Conservation (phyloP, 2,329 filamentous ascomycete genomes). For the Cryoendolithus antarcticus region DNA sequence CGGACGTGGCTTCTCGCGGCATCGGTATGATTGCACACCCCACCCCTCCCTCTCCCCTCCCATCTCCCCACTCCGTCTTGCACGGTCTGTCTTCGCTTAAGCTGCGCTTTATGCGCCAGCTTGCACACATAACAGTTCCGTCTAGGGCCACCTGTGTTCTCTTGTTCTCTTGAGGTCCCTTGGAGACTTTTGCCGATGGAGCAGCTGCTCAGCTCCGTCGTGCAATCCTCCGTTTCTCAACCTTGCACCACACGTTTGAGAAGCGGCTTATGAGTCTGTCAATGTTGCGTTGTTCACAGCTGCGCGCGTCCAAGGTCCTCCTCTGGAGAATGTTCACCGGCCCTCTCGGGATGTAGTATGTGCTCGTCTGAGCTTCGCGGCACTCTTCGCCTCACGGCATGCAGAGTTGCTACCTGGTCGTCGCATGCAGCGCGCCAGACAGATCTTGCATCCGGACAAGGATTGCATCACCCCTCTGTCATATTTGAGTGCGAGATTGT, state of each 20-base stretch:
- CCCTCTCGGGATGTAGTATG: constrained; percentile 30
- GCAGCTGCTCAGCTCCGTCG: constrained; percentile 41
- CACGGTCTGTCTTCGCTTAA: constrained; percentile 62
- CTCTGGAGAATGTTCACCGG: constrained; percentile 45
- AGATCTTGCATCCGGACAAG: constrained; percentile 39
- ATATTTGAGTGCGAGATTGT: too few relatives aligned
- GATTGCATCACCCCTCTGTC: too few relatives aligned
- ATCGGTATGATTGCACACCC: constrained; percentile 83
- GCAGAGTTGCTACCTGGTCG: constrained; percentile 12
- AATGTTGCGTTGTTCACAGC: constrained; percentile 52
- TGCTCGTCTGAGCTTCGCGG: constrained; percentile 17
- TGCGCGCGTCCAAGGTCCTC: constrained; percentile 54
- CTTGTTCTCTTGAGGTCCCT: constrained; percentile 80
- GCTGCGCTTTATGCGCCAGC: constrained; percentile 72
- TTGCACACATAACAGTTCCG: constrained; percentile 71
- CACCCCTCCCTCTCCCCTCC: constrained; percentile 20
- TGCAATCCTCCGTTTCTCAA: constrained; percentile 56
- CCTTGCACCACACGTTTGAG: constrained; percentile 70
- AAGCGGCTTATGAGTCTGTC: constrained; percentile 62
- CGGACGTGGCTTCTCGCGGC: constrained; percentile 98
- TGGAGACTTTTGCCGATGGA: constrained; percentile 50
- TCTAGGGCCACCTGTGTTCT: constrained; percentile 76
- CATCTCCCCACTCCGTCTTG: constrained; percentile 24
- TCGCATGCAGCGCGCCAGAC: constrained; percentile 20
- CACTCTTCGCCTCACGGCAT: constrained; percentile 10